A percentile compares a stretch with the other conserved stretches of the same genome.
Evolutionary conservation across 805 yeast genomes (phyloP).

Genomic region (Cyberlindnera euphorbiiphila): DNA sequence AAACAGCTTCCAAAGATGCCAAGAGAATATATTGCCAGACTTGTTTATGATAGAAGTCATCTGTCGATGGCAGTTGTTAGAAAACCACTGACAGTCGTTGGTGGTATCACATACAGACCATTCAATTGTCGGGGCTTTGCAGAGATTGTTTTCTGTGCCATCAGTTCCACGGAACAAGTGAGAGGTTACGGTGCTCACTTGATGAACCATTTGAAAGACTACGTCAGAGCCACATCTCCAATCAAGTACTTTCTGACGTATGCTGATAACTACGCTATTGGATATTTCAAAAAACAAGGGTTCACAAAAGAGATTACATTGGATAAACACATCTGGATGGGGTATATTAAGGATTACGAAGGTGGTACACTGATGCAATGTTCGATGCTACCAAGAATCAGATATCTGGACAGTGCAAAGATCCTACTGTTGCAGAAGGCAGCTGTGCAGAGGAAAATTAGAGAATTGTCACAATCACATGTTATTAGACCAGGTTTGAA

Average conservation of each 20-base stretch:
- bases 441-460: slow-evolving; percentile 80
- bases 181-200: slow-evolving; percentile 98
- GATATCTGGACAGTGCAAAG: slow-evolving; percentile 86
- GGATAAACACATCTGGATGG: slow-evolving; percentile 91
- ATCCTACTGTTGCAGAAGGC: slow-evolving; percentile 86
- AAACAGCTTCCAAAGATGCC: slow-evolving; percentile 99
- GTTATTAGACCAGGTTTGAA: slow-evolving; percentile 78
- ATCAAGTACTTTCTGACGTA: slow-evolving; percentile 86
- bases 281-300: slow-evolving; percentile 97
- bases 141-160: slow-evolving; percentile 98
- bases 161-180: slow-evolving; percentile 95
- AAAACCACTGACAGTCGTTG: slow-evolving; percentile 92
- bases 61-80: slow-evolving; percentile 94
- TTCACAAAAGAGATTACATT: slow-evolving; percentile 92
- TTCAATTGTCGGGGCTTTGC: slow-evolving; percentile 90
- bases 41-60: slow-evolving; percentile 93
- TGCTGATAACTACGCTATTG: slow-evolving; percentile 98
- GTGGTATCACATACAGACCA: slow-evolving; percentile 96
- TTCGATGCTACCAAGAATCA: slow-evolving; percentile 80
- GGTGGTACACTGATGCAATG: slow-evolving; percentile 99
- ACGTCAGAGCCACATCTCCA: slow-evolving; percentile 82
- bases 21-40: slow-evolving; percentile 87
- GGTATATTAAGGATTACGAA: slow-evolving; percentile 97
- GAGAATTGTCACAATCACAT: slow-evolving; percentile 74
- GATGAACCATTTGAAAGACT: slow-evolving; percentile 97